Evolutionary conservation across 2,329 filamentous ascomycete genomes (phyloP).

Genomic region (Daldinia sp.): DNA sequence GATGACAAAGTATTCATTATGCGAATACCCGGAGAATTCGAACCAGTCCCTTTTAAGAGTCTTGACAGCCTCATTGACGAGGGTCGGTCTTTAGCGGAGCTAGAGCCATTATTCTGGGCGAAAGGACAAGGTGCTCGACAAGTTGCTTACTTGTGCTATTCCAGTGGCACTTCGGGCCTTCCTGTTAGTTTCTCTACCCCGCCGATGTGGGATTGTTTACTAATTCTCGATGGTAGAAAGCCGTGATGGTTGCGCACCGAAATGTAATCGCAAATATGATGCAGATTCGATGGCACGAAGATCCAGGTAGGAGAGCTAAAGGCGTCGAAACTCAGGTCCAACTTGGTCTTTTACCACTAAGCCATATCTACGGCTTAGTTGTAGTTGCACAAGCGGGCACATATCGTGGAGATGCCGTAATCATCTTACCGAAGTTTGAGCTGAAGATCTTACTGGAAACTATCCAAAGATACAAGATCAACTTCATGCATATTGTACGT

Average conservation of each 20-base stretch:
- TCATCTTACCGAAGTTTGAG: constrained; percentile 81
- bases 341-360: constrained; percentile 78
- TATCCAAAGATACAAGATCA: constrained; percentile 76
- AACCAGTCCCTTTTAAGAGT: constrained; percentile 67
- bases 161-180: constrained; percentile 78
- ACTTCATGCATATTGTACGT: constrained; percentile 71
- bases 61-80: constrained; percentile 71
- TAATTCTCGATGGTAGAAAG: constrained; percentile 65
- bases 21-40: constrained; percentile 57
- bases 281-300: constrained; percentile 65
- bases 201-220: neutral
- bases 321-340: constrained; percentile 54
- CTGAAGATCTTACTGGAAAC: constrained; percentile 69
- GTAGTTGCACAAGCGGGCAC: constrained; percentile 73
- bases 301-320: constrained; percentile 48
- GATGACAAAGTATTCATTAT: constrained; percentile 73
- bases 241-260: constrained; percentile 80
- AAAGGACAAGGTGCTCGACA: constrained; percentile 71
- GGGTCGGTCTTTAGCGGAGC: constrained; percentile 62
- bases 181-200: constrained; percentile 61
- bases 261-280: constrained; percentile 81
- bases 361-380: constrained; percentile 82
- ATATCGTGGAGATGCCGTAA: constrained; percentile 77
- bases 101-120: constrained; percentile 66
- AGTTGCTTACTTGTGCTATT: constrained; percentile 79